A percentile compares a stretch with the other conserved stretches of the same genome.
These are phyloP conservation scores for Zygoascus biomembranicola DNA, from an alignment of 805 yeast species.

Conservation along the genomic window DNA sequence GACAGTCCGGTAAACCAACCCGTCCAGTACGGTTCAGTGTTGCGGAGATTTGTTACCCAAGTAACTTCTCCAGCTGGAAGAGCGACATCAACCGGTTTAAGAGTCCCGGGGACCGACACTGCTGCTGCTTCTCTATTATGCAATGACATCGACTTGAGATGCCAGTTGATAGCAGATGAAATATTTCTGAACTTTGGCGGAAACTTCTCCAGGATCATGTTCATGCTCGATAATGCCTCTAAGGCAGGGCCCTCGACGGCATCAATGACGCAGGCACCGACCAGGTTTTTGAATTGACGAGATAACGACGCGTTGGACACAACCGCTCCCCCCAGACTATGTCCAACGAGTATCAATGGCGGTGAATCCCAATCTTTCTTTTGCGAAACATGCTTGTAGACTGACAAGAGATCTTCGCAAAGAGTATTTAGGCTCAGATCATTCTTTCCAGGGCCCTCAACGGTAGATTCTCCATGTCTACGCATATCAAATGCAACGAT, in stretches of 20 bases:
- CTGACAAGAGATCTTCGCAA: slow-evolving; percentile 46
- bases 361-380: slow-evolving; percentile 13
- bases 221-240: slow-evolving; percentile 59
- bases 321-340: slow-evolving; percentile 88
- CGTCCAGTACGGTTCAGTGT: slow-evolving; percentile 65
- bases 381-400: slow-evolving; percentile 37
- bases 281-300: slow-evolving; percentile 25
- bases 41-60: slow-evolving; percentile 61
- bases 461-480: slow-evolving; percentile 65
- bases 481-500: slow-evolving; percentile 69
- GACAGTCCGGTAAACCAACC: slow-evolving; percentile 75
- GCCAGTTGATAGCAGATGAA: slow-evolving; percentile 74
- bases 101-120: slow-evolving; percentile 69
- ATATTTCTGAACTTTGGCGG: slow-evolving; percentile 51
- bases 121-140: slow-evolving; percentile 54
- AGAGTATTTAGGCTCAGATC: slow-evolving; percentile 44
- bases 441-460: slow-evolving; percentile 20
- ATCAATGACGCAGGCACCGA: slow-evolving; percentile 75
- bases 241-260: slow-evolving; percentile 93
- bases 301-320: slow-evolving; percentile 44
- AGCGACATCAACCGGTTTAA: slow-evolving; percentile 25
- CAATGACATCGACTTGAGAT: slow-evolving; percentile 47
- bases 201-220: slow-evolving; percentile 50
- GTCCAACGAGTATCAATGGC: slow-evolving; percentile 61
- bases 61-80: slow-evolving; percentile 3